Base-by-base conservation (phyloP, 148 eudicot species). In the Vaccinium myrtillus region DNA sequence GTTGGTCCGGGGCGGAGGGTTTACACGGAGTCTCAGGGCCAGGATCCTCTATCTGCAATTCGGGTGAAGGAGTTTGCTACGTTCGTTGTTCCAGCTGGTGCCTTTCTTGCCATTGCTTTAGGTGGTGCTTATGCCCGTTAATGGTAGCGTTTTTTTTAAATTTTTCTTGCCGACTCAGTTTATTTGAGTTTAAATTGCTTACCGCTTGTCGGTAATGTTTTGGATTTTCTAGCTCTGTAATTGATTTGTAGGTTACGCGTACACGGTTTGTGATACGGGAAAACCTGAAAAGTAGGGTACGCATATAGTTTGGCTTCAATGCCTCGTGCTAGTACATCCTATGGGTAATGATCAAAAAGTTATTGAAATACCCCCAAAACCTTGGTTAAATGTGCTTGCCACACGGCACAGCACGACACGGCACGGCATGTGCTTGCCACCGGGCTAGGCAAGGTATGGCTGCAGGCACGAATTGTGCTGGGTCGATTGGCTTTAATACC, bases 11-110 rank as follows among this genome's bases (percentile, higher is more conserved):
- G 92, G 61, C 89, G 94, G 82, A 92, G 91, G 86, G 97, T 87
- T 77, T 94, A 93, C 82, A 87, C 78, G 82, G 88, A 92, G 84
- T 91, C 95, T 75, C 93, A 92, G 85, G 89, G 86, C 7, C 88
- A 91, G 86, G 86, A 69, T 69, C 74, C 74, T 12, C 74, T 83
- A n/a, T 75, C 91, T 43, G 16, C 83, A 51, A 83, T 56, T 21
- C 93, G 90, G 7, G 84, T 83, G 19, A 89, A 89, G 86, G 91
- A 90, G 82, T 82, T 94, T 87, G 94, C 92, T 25, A 85, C 95
- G 1, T 77, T 63, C 82, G 81, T 91, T 82, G 89, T 85, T 50
- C 98, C 98, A 21, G 92, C 86, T 55, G 98, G 91, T 10, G 79
- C 92, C n/a, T 90, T 96, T 55, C 81, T 92, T 8, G 91, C 86